Conservation (phyloP, 345 rosid species). For the Lenwebbia sp. region DNA sequence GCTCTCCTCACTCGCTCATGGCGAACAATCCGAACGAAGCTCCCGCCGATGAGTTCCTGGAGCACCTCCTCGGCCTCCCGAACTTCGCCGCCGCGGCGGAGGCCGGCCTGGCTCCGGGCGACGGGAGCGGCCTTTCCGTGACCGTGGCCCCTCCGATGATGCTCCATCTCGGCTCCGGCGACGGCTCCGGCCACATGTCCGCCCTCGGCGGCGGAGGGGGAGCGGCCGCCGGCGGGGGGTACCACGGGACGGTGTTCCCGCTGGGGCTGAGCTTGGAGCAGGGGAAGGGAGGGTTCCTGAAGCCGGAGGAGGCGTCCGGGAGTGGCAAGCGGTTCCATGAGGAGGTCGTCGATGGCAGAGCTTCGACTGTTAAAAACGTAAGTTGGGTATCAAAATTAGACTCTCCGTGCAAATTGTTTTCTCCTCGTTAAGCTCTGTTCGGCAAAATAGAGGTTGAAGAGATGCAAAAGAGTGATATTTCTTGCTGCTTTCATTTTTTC, state of each 20-base stretch:
- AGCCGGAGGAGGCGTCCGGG: constrained; percentile 68
- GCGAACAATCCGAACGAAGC: constrained; percentile 67
- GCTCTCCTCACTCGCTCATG: constrained; percentile 32
- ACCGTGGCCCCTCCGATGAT: constrained; percentile 61
- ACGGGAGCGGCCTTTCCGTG: constrained; percentile 33
- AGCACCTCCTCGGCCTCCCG: constrained; percentile 74
- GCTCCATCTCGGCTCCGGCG: constrained; percentile 81
- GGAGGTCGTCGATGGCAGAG: constrained; percentile 62
- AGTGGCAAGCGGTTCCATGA: constrained; percentile 69
- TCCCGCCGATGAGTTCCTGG: constrained; percentile 80
- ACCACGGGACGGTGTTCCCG: constrained; percentile 70
- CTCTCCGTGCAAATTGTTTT: background rate
- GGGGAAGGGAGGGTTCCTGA: constrained; percentile 75
- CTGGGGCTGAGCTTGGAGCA: constrained; percentile 81
- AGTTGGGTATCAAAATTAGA: constrained; percentile 1
- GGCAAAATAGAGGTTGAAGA: constrained; percentile 3
- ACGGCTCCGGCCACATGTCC: constrained; percentile 25
- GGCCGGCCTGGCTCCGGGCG: constrained; percentile 31
- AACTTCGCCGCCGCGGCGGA: constrained; percentile 58
- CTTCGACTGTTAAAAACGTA: constrained; percentile 60
- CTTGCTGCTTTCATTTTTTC: background rate
- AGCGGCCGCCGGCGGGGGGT: constrained; percentile 39
- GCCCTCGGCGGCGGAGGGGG: constrained; percentile 10
- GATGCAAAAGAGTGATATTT: background rate
- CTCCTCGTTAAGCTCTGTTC: background rate